Conservation (phyloP, 129 eudicot species). For the Ambrosia artemisiifolia region DNA sequence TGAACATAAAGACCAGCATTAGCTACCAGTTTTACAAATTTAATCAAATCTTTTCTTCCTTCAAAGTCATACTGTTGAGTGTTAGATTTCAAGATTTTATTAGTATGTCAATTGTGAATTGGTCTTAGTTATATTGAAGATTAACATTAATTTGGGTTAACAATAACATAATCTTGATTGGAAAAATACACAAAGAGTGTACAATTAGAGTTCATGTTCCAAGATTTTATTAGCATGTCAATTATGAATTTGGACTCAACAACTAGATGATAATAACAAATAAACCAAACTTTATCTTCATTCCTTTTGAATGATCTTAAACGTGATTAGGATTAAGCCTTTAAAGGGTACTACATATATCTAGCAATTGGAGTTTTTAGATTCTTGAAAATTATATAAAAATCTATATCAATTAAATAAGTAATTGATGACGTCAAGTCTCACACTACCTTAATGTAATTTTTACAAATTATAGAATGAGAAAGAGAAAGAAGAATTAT, state of each 20-base stretch:
- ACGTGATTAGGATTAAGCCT: too few relatives aligned
- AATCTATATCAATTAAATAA: too few relatives aligned
- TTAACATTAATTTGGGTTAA: neutral
- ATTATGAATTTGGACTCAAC: neutral
- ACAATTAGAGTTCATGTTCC: too few relatives aligned
- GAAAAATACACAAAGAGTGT: neutral
- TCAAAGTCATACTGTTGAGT: slow-evolving; percentile 78
- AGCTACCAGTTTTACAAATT: slow-evolving; percentile 67
- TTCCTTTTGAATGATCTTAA: neutral
- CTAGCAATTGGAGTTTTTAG: too few relatives aligned
- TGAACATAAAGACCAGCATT: slow-evolving; percentile 91
- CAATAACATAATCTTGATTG: neutral
- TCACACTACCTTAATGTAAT: too few relatives aligned
- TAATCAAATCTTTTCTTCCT: slow-evolving; percentile 89
- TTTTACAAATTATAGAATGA: too few relatives aligned
- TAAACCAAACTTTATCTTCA: neutral
- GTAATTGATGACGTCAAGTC: too few relatives aligned
- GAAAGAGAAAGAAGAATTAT: too few relatives aligned
- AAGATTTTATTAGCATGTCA: too few relatives aligned
- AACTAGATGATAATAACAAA: neutral
- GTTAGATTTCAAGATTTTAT: slow-evolving; percentile 22
- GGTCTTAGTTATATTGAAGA: neutral
- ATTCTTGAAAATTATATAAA: neutral
- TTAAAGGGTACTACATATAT: too few relatives aligned
- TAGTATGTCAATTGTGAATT: neutral